Evolutionary conservation across 2,329 filamentous ascomycete genomes (phyloP).

Genomic region (Lecanicillium sp.): DNA sequence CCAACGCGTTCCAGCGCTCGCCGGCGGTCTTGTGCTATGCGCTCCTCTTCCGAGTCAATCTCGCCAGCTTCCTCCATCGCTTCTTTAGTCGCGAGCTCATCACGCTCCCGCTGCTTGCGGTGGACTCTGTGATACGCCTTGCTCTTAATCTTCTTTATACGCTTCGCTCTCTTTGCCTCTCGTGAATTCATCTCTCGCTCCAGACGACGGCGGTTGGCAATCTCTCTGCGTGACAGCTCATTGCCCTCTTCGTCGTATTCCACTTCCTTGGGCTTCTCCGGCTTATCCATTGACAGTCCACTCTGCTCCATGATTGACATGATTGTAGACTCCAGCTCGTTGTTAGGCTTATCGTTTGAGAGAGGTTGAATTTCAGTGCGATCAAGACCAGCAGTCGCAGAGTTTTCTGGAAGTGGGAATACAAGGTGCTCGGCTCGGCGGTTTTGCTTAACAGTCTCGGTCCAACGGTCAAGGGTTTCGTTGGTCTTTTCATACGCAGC

Average conservation of each 20-base stretch:
- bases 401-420: constrained; percentile 74
- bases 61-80: constrained; percentile 48
- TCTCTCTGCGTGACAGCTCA: constrained; percentile 61
- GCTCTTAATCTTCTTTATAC: constrained; percentile 98
- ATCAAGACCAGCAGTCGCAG: constrained; percentile 50
- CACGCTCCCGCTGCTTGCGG: constrained; percentile 58
- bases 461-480: constrained; percentile 83
- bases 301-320: constrained; percentile 85
- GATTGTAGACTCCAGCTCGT: constrained; percentile 78
- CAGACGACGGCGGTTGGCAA: constrained; percentile 66
- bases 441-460: constrained; percentile 90
- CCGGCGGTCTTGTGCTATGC: constrained; percentile 59
- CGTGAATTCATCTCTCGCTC: constrained; percentile 79
- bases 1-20: constrained; percentile 81
- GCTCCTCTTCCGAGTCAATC: constrained; percentile 57
- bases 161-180: constrained; percentile 79
- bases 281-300: constrained; percentile 52
- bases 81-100: constrained; percentile 44
- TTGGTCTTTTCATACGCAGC: constrained; percentile 88
- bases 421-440: constrained; percentile 81
- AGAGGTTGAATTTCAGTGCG: constrained; percentile 58
- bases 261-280: constrained; percentile 43
- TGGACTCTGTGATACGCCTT: constrained; percentile 91
- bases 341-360: constrained; percentile 55
- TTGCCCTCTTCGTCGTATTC: constrained; percentile 64